Percentiles rank a stretch among this genome's conserved stretches.
Conservation (phyloP, 768 basidiomycete genomes). For the Hemileccinum impolitum region DNA sequence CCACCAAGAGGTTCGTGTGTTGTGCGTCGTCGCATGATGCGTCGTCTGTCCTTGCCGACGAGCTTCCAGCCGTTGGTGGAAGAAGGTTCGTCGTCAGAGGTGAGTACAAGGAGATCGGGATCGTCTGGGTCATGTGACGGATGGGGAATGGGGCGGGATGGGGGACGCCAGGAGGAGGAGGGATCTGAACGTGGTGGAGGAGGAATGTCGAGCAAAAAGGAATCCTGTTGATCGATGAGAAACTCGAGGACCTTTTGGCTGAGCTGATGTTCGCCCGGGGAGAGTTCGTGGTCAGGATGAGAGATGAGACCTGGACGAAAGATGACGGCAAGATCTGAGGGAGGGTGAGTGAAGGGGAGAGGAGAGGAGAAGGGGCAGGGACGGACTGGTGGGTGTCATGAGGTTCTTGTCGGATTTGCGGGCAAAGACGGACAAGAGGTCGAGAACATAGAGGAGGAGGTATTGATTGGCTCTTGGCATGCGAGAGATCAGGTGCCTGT, state of each 20-base stretch:
- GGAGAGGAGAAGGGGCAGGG: not conserved
- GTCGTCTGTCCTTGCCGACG: slow-evolving; percentile 38
- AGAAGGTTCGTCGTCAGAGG: slow-evolving; percentile 48
- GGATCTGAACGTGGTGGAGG: slow-evolving; percentile 50
- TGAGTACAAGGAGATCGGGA: slow-evolving; percentile 44
- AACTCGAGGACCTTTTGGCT: slow-evolving; percentile 93
- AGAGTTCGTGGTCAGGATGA: slow-evolving; percentile 83
- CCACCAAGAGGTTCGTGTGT: slow-evolving; percentile 44
- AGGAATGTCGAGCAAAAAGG: slow-evolving; percentile 88
- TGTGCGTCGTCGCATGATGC: slow-evolving; percentile 54
- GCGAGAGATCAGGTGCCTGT: slow-evolving; percentile 77
- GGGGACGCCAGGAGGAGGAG: slow-evolving; percentile 28
- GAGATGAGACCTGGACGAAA: slow-evolving; percentile 95
- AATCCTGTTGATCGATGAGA: slow-evolving; percentile 93
- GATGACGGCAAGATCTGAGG: slow-evolving; percentile 88
- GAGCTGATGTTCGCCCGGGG: slow-evolving; percentile 79
- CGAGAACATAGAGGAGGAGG: slow-evolving; percentile 94
- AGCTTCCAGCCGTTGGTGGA: slow-evolving; percentile 53
- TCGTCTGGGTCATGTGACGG: slow-evolving; percentile 35
- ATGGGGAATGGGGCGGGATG: slow-evolving; percentile 6
- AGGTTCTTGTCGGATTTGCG: slow-evolving; percentile 88
- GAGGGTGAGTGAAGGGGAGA: not conserved
- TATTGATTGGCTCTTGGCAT: slow-evolving; percentile 92
- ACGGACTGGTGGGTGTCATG: slow-evolving; percentile 92
- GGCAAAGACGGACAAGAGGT: slow-evolving; percentile 92